A percentile compares a stretch with the other conserved stretches of the same genome.
Evolutionary conservation across 2,329 filamentous ascomycete genomes (phyloP).

Genomic region (Hypoxylon sp.): DNA sequence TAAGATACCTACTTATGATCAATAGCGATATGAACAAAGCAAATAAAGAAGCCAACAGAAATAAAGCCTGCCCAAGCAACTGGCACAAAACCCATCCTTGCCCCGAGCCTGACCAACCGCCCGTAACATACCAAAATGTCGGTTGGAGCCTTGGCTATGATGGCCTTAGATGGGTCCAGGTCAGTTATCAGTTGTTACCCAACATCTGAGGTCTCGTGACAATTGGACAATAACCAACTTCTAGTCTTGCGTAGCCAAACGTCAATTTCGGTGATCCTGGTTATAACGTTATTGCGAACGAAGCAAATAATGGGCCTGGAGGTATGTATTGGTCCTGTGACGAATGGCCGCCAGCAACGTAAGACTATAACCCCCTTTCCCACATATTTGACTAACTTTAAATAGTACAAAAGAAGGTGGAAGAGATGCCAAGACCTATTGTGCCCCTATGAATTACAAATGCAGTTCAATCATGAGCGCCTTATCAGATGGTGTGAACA

Average conservation of each 20-base stretch:
- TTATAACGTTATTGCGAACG: constrained; percentile 14
- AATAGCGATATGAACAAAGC: neutral
- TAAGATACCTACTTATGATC: neutral
- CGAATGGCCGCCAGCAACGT: constrained; percentile 14
- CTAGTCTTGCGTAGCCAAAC: neutral
- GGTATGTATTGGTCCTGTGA: constrained; percentile 16
- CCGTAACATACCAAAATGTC: neutral
- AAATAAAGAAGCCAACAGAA: neutral
- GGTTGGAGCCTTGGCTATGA: neutral
- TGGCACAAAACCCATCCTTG: neutral
- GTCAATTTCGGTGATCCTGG: neutral
- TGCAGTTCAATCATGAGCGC: neutral
- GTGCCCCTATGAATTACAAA: constrained; percentile 2
- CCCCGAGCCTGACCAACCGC: neutral
- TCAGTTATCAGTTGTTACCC: neutral
- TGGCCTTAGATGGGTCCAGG: neutral
- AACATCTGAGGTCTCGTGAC: neutral
- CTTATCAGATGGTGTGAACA: neutral
- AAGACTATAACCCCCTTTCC: neutral
- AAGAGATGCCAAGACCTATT: neutral
- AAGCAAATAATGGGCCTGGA: neutral
- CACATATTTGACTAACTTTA: neutral
- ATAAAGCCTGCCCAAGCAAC: neutral
- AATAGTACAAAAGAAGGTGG: constrained; percentile 5
- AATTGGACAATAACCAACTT: too few relatives aligned